Base-by-base conservation (phyloP, 805 yeast species). In the Metschnikowia cerradonensis region DNA sequence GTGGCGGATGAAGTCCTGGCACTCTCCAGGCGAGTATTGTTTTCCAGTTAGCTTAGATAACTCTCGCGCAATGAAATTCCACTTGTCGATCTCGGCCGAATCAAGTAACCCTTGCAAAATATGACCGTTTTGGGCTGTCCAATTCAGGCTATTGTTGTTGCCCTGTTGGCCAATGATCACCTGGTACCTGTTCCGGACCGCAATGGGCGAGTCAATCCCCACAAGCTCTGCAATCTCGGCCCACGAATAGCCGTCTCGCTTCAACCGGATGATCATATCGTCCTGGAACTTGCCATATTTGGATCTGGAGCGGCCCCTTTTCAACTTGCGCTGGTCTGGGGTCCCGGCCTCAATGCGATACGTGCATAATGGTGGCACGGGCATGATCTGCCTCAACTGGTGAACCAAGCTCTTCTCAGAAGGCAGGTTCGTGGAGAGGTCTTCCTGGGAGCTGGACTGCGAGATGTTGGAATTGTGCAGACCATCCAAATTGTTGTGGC, bases 131-230 rank as follows among this genome's bases (percentile, higher is more conserved):
- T 17, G 37, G 1, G 70, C 58, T 8, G 78, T 80, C 85, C 90
- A 85, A 31, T 80, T 77, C 22, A 81, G 77, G 1, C 82, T 76
- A 11, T 86, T 87, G 33, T 87, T 86, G 53, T 71, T 71, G 3
- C 92, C 92, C 60, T 86, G 92, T 62, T 86, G 92, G 4, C 94
- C 94, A 56, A 87, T 85, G 44, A 86, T 74, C 3, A 86, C 92
- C 65, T 86, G 92, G 59, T 87, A 87, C 52, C 92, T 68, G 62
- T 86, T 86, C 51, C 92, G 68, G 0, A 91, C 92, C 0, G 92
- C 89, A 37, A 86, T 67, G 52, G 80, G 83, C 39, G 83, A 78
- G 7, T 83, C 87, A 30, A 86, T 85, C 3, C 78, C 76, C 2
- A 88, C 78, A 3, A 72, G 67, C 48, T 81, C 81, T 0, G 91